These are phyloP conservation scores for Nannochloropsis granulata DNA, from an alignment of 108 stramenopile genomes.

Conservation along the genomic window DNA sequence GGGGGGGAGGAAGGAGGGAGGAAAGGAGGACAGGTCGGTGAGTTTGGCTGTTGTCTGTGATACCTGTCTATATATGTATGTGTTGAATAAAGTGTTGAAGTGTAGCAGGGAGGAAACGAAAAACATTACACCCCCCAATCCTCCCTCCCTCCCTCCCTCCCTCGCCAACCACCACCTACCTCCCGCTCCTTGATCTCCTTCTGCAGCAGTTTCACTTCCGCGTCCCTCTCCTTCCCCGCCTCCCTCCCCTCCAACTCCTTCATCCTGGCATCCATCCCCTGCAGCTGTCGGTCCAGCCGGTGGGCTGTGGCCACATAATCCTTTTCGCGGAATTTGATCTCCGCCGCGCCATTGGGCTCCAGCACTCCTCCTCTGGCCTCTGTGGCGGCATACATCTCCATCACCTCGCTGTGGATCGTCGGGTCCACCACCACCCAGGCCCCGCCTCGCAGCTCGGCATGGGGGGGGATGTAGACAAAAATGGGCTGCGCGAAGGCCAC, in stretches of 20 bases:
- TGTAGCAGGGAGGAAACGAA: too few species aligned
- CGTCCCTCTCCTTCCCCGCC: not conserved
- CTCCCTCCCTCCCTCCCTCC: too few species aligned
- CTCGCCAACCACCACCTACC: not conserved
- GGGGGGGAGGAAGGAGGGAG: too few species aligned
- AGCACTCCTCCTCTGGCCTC: constrained; percentile 86
- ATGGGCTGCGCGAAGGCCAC: constrained; percentile 93
- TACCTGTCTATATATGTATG: too few species aligned
- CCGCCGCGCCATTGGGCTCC: constrained; percentile 91
- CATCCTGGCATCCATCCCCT: constrained; percentile 52
- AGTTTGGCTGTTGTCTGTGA: too few species aligned
- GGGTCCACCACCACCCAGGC: constrained; percentile 99
- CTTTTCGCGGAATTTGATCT: constrained; percentile 86
- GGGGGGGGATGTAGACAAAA: constrained; percentile 97
- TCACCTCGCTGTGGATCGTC: constrained; percentile 86
- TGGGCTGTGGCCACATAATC: constrained; percentile 83
- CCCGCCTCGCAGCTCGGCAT: constrained; percentile 94
- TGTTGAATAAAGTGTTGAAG: too few species aligned
- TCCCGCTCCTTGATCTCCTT: constrained; percentile 17
- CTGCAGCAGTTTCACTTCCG: not conserved
- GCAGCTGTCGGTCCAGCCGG: constrained; percentile 71
- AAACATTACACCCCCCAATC: too few species aligned
- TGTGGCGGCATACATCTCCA: constrained; percentile 94
- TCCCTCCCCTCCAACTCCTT: not conserved
- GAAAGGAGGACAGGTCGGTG: too few species aligned